Evolutionary conservation across 2,329 filamentous ascomycete species (phyloP).

Genomic region (Decorospora gaudefroyi): DNA sequence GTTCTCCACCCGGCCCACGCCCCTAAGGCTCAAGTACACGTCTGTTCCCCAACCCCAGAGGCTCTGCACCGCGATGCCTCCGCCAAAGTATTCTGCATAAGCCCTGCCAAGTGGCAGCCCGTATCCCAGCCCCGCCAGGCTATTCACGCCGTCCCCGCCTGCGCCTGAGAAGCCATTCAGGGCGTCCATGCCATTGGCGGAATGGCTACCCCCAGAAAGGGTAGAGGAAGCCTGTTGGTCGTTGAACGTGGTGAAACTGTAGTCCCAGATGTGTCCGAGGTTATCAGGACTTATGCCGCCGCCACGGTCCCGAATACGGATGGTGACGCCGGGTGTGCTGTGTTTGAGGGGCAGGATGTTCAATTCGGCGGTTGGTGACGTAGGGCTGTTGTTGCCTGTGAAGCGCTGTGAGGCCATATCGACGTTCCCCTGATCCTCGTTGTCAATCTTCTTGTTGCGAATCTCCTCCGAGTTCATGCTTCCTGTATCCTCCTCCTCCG

Average conservation of each 20-base stretch:
- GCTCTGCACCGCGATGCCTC: slow-evolving; percentile 92
- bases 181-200: slow-evolving; percentile 60
- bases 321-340: slow-evolving; percentile 80
- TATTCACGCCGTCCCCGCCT: slow-evolving; percentile 75
- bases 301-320: slow-evolving; percentile 92
- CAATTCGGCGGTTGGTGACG: slow-evolving; percentile 29
- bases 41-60: slow-evolving; percentile 88
- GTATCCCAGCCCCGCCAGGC: slow-evolving; percentile 85
- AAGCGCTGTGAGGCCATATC: slow-evolving; percentile 40
- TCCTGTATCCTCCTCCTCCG: slow-evolving; percentile 22
- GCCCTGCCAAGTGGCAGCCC: slow-evolving; percentile 87
- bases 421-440: slow-evolving; percentile 39
- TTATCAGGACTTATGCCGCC: slow-evolving; percentile 88
- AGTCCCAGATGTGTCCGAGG: slow-evolving; percentile 89
- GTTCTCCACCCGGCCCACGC: slow-evolving; percentile 56
- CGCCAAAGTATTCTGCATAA: slow-evolving; percentile 98
- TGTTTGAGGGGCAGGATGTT: slow-evolving; percentile 54
- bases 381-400: slow-evolving; percentile 29
- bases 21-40: slow-evolving; percentile 66
- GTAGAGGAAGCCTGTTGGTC: slow-evolving; percentile 61
- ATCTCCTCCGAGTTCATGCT: slow-evolving; percentile 16
- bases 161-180: slow-evolving; percentile 75
- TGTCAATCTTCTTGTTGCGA: slow-evolving; percentile 24
- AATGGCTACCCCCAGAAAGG: slow-evolving; percentile 47
- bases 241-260: slow-evolving; percentile 94